Percentiles rank a stretch among this genome's conserved stretches.
Conservation (phyloP, 768 basidiomycete genomes). For the Amanita jacksonii region DNA sequence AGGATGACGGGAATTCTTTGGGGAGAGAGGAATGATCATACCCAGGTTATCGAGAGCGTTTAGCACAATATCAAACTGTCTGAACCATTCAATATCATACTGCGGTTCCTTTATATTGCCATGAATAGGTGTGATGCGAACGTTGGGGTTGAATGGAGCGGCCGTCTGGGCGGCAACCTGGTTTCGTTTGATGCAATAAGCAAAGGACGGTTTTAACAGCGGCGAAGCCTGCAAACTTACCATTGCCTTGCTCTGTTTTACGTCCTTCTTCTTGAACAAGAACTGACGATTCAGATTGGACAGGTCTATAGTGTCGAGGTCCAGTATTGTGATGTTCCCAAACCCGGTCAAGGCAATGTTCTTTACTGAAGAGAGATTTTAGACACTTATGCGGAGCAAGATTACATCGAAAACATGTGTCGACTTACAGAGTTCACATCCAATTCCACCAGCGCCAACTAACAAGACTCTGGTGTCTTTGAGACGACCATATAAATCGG, state of each 20-base stretch:
- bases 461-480: constrained; percentile 65
- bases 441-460: constrained; percentile 95
- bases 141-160: constrained; percentile 78
- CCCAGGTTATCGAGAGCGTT: constrained; percentile 97
- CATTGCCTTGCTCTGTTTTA: constrained; percentile 93
- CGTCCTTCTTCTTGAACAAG: constrained; percentile 92
- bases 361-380: constrained; percentile 67
- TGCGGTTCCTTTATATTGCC: constrained; percentile 92
- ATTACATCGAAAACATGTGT: background rate
- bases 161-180: constrained; percentile 82
- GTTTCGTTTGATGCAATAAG: background rate
- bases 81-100: constrained; percentile 88
- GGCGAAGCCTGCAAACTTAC: constrained; percentile 29
- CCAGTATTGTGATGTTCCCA: constrained; percentile 84
- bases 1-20: constrained; percentile 90
- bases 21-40: constrained; percentile 23
- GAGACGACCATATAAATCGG: constrained; percentile 53
- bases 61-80: constrained; percentile 82
- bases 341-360: constrained; percentile 92
- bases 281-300: constrained; percentile 97
- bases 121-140: constrained; percentile 80
- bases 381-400: too few species aligned
- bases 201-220: too few species aligned
- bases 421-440: constrained; percentile 82
- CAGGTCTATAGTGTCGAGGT: constrained; percentile 97